Evolutionary conservation across 2,329 filamentous ascomycete species (phyloP).

Genomic region (Rhynchosporium agropyri): DNA sequence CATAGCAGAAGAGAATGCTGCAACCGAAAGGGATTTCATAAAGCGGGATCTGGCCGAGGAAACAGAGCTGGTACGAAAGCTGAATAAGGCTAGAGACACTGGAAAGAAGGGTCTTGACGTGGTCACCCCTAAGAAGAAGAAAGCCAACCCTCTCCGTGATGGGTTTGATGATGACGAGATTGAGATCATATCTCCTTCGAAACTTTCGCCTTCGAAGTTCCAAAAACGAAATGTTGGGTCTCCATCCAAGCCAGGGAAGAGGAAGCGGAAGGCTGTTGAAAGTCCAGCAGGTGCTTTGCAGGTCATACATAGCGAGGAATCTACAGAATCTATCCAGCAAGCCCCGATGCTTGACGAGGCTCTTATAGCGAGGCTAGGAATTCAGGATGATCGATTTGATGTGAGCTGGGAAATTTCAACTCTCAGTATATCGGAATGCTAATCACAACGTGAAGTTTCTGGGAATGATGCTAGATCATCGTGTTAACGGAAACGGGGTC

Average conservation of each 20-base stretch:
- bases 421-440: not conserved
- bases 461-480: conserved; percentile 42
- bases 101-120: conserved; percentile 45
- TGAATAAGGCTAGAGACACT: conserved; percentile 49
- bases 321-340: conserved; percentile 26
- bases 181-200: conserved; percentile 50
- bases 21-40: conserved; percentile 73
- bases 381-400: conserved; percentile 47
- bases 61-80: conserved; percentile 43
- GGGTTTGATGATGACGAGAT: conserved; percentile 69
- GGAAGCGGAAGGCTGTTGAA: conserved; percentile 66
- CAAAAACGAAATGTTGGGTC: conserved; percentile 48
- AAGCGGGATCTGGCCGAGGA: conserved; percentile 71
- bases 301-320: conserved; percentile 34
- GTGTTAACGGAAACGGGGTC: conserved; percentile 51
- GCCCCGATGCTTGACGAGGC: conserved; percentile 38
- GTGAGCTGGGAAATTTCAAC: conserved; percentile 33
- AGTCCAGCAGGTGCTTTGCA: conserved; percentile 65
- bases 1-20: conserved; percentile 64
- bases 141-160: conserved; percentile 64
- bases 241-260: conserved; percentile 66
- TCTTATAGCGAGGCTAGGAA: conserved; percentile 45
- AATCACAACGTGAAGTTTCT: conserved; percentile 37
- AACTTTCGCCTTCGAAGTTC: conserved; percentile 50
- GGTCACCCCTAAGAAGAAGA: conserved; percentile 62